These are phyloP conservation scores for Lachnellula willkommii DNA, from an alignment of 2,329 filamentous ascomycete species.

Conservation along the genomic window DNA sequence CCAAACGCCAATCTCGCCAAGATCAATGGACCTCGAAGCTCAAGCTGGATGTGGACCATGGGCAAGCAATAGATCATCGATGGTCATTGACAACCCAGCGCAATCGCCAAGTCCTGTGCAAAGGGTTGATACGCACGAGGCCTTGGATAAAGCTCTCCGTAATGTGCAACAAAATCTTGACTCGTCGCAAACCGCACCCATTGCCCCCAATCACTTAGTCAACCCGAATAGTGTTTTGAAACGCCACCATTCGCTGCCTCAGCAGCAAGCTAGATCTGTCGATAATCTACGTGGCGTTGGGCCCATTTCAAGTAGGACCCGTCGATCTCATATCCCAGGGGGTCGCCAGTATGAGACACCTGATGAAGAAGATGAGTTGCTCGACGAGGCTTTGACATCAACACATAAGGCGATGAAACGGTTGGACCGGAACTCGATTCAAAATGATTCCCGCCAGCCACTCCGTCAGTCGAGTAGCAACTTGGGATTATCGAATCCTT, in stretches of 20 bases:
- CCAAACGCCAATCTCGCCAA: constrained; percentile 71
- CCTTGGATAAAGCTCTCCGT: constrained; percentile 52
- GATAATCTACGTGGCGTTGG: constrained; percentile 54
- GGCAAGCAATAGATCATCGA: constrained; percentile 78
- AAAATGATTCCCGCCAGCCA: constrained; percentile 40
- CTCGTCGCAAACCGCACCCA: constrained; percentile 36
- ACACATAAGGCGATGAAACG: constrained; percentile 70
- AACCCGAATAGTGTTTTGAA: constrained; percentile 51
- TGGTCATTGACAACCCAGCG: constrained; percentile 58
- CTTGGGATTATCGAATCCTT: constrained; percentile 54
- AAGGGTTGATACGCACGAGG: constrained; percentile 55
- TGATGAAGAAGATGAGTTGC: constrained; percentile 91
- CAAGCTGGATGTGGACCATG: constrained; percentile 87
- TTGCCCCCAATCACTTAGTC: constrained; percentile 50
- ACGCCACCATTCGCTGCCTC: constrained; percentile 60
- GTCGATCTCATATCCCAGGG: constrained; percentile 69
- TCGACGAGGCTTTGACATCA: constrained; percentile 80
- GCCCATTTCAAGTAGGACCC: constrained; percentile 73
- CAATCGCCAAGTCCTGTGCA: constrained; percentile 44
- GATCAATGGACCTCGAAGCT: constrained; percentile 83
- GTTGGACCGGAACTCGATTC: constrained; percentile 46
- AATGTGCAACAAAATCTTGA: constrained; percentile 50
- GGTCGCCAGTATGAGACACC: constrained; percentile 88
- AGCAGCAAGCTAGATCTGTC: constrained; percentile 49
- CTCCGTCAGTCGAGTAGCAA: constrained; percentile 62